Evolutionary conservation across 1,139 yeast genomes (phyloP).

Genomic region (Geotrichum reessii): DNA sequence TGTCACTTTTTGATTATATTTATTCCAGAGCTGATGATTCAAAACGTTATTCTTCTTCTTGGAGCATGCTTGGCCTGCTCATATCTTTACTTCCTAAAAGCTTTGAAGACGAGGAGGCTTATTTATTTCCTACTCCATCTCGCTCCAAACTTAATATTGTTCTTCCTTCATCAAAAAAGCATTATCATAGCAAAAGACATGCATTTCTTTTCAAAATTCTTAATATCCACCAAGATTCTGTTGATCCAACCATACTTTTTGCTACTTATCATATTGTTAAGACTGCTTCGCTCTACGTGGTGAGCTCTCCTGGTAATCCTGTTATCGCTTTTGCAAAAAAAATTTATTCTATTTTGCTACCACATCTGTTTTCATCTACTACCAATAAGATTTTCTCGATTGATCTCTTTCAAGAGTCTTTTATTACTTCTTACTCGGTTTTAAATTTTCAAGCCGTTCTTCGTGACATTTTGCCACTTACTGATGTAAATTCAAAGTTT

Average conservation of each 20-base stretch:
- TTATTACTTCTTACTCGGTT: conserved; percentile 19
- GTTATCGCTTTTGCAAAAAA: conserved; percentile 15
- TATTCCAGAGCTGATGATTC: conserved; percentile 22
- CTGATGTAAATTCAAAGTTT: conserved; percentile 1
- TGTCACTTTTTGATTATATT: conserved; percentile 27
- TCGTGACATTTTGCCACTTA: conserved; percentile 15
- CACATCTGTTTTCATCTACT: conserved; percentile 15
- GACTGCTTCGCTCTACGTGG: conserved; percentile 11
- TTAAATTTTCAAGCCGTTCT: conserved; percentile 11
- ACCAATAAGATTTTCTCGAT: conserved; percentile 4
- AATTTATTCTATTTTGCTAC: conserved; percentile 15
- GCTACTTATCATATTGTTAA: conserved; percentile 7
- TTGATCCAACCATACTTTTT: conserved; percentile 5
- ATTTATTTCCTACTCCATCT: conserved; percentile 8
- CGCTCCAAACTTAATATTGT: conserved; percentile 15
- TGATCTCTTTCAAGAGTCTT: conserved; percentile 15
- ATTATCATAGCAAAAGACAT: conserved; percentile 2
- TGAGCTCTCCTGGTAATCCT: conserved; percentile 3
- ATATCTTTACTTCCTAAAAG: conserved; percentile 32
- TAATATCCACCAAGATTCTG: neutral
- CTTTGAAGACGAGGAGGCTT: conserved; percentile 19
- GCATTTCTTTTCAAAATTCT: conserved; percentile 17
- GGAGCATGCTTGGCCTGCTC: conserved; percentile 34
- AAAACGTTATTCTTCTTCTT: conserved; percentile 23
- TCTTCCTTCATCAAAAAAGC: conserved; percentile 7